Conservation (phyloP, 1,284 basidiomycete species). For the Puccinia hordei region DNA sequence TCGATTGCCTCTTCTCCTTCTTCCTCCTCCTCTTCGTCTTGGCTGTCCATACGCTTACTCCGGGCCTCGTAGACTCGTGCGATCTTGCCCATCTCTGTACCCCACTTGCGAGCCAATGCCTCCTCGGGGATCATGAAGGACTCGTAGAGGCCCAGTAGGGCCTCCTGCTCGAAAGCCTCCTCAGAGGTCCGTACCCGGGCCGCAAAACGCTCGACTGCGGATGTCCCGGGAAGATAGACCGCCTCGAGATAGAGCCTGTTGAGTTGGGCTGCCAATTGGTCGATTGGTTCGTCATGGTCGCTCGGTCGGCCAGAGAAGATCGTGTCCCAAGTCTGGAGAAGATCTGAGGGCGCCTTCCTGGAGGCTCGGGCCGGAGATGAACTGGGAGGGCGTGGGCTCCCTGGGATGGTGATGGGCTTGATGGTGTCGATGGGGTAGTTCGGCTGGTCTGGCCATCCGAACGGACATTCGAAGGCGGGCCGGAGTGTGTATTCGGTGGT, state of each 20-base stretch:
- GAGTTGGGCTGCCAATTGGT: neutral
- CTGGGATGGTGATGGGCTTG: neutral
- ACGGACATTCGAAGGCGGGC: constrained; percentile 41
- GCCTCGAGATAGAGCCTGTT: constrained; percentile 32
- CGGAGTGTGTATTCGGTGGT: constrained; percentile 24
- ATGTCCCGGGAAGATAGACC: constrained; percentile 33
- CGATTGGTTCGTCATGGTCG: neutral
- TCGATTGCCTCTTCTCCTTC: neutral
- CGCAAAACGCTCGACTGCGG: constrained; percentile 5
- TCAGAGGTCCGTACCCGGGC: neutral
- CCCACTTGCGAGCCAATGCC: constrained; percentile 34
- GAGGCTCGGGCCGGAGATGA: neutral
- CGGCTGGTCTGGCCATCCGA: constrained; percentile 42
- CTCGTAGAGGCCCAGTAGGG: constrained; percentile 2
- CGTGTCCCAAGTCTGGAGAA: neutral
- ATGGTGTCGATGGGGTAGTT: constrained; percentile 43
- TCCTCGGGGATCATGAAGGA: constrained; percentile 43
- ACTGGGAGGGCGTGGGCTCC: neutral
- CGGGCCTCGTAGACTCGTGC: neutral
- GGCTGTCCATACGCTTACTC: neutral
- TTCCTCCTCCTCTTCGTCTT: neutral
- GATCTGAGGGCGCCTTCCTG: neutral
- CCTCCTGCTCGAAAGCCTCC: neutral
- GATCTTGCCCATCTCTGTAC: constrained; percentile 7
- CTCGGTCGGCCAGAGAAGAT: neutral